Conservation (phyloP, 1,284 basidiomycete genomes). For the Ganoderma multipileum region DNA sequence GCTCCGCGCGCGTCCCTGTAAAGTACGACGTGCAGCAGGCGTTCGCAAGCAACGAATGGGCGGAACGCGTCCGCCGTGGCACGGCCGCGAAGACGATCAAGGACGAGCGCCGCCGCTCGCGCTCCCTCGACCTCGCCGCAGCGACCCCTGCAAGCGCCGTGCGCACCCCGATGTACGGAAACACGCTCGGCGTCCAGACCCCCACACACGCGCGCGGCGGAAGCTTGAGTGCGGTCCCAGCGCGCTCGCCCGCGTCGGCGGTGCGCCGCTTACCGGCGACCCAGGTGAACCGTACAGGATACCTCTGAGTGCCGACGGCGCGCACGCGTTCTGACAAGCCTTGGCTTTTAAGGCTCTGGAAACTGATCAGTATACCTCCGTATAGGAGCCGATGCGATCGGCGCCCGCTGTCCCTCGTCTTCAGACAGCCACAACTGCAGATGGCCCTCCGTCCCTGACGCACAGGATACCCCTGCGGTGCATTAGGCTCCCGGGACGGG, state of each 20-base stretch:
- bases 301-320: conserved; percentile 13
- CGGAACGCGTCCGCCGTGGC: conserved; percentile 31
- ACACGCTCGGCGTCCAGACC: conserved; percentile 13
- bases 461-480: not conserved
- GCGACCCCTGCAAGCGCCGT: conserved; percentile 8
- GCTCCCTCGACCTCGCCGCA: conserved; percentile 31
- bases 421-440: not conserved
- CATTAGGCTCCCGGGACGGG: not conserved
- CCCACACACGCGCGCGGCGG: conserved; percentile 18
- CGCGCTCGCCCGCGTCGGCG: conserved; percentile 20
- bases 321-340: not conserved
- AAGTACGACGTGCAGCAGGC: conserved; percentile 18
- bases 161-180: conserved; percentile 27
- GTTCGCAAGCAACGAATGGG: conserved; percentile 33
- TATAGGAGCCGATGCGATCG: not conserved
- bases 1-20: conserved; percentile 23
- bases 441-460: not conserved
- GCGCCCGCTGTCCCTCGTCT: not conserved
- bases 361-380: not conserved
- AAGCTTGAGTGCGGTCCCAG: conserved; percentile 23
- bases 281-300: conserved; percentile 20
- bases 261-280: conserved; percentile 16
- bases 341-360: not conserved
- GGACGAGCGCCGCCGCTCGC: conserved; percentile 32
- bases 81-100: conserved; percentile 27